Evolutionary conservation across 352 stramenopile genomes (phyloP).

Genomic region (Peronosclerospora sorghi): DNA sequence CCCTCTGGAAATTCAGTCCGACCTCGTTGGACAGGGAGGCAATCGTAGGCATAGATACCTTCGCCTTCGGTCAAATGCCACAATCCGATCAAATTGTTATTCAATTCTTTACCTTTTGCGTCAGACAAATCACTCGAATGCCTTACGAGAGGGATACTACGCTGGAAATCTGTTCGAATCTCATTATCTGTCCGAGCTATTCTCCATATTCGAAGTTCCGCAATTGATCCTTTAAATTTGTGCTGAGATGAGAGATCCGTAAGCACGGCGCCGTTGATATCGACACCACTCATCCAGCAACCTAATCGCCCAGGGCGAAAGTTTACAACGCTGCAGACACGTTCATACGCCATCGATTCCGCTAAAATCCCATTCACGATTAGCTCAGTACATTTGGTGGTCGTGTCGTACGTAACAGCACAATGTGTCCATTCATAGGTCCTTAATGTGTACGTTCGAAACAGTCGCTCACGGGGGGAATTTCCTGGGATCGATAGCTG

Average conservation of each 20-base stretch:
- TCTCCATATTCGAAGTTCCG: constrained; percentile 67
- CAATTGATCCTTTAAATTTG: constrained; percentile 60
- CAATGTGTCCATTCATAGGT: constrained; percentile 67
- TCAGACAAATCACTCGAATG: constrained; percentile 2
- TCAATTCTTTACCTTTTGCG: constrained; percentile 9
- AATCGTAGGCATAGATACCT: constrained; percentile 50
- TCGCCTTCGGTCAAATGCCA: constrained; percentile 76
- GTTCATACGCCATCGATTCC: constrained; percentile 29
- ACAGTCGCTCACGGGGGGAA: constrained; percentile 55
- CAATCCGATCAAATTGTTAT: constrained; percentile 28
- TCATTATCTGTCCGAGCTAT: constrained; percentile 25
- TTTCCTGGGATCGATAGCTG: constrained; percentile 70
- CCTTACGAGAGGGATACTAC: constrained; percentile 37
- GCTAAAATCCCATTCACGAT: constrained; percentile 43
- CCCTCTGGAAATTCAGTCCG: constrained; percentile 7
- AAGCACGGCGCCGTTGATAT: constrained; percentile 24
- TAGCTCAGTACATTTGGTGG: constrained; percentile 18
- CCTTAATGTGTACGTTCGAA: constrained; percentile 35
- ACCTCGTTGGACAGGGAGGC: constrained; percentile 9
- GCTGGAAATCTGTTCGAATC: constrained; percentile 55
- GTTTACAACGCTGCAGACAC: constrained; percentile 30
- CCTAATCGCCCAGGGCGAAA: constrained; percentile 51
- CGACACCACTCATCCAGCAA: constrained; percentile 54
- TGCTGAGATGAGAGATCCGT: constrained; percentile 32
- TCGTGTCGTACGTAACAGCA: constrained; percentile 37